Percentiles rank a stretch among this genome's conserved stretches.
Conservation (phyloP, 371 early-diverging fungal genomes). For the Mucor indicus region DNA sequence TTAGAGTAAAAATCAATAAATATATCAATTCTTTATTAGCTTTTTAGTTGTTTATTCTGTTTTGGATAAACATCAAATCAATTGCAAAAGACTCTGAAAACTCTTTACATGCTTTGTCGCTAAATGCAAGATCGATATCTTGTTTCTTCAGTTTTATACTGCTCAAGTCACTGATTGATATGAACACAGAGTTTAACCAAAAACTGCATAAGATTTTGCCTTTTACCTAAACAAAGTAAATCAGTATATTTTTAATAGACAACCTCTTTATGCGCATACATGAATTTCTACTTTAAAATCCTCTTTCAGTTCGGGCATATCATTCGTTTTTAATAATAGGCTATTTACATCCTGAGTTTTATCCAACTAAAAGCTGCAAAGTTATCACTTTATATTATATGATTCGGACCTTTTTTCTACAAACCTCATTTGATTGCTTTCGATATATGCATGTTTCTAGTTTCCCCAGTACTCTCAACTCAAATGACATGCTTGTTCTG, state of each 20-base stretch:
- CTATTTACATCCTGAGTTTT: too few species aligned
- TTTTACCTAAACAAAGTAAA: slow-evolving; percentile 1
- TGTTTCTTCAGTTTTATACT: slow-evolving; percentile 33
- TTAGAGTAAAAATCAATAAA: too few species aligned
- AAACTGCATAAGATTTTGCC: slow-evolving; percentile 12
- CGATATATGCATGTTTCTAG: slow-evolving; percentile 23
- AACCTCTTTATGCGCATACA: slow-evolving; percentile 23
- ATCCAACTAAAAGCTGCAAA: too few species aligned
- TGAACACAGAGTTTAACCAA: slow-evolving; percentile 54
- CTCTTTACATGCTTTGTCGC: slow-evolving; percentile 15
- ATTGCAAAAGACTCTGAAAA: too few species aligned
- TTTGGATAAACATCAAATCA: too few species aligned
- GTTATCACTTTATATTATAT: too few species aligned
- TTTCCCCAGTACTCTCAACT: neutral
- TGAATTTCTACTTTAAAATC: slow-evolving; percentile 19
- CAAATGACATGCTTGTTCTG: slow-evolving; percentile 8
- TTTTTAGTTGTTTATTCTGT: too few species aligned
- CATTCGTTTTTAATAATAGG: too few species aligned
- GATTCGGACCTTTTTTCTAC: too few species aligned
- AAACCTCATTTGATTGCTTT: slow-evolving; percentile 18
- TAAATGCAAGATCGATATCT: slow-evolving; percentile 31
- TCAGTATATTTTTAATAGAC: neutral
- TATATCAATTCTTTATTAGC: too few species aligned
- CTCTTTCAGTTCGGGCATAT: neutral
- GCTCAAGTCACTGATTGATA: slow-evolving; percentile 16